Base-by-base conservation (phyloP, 805 yeast species). In the Metschnikowia picachoensis region DNA sequence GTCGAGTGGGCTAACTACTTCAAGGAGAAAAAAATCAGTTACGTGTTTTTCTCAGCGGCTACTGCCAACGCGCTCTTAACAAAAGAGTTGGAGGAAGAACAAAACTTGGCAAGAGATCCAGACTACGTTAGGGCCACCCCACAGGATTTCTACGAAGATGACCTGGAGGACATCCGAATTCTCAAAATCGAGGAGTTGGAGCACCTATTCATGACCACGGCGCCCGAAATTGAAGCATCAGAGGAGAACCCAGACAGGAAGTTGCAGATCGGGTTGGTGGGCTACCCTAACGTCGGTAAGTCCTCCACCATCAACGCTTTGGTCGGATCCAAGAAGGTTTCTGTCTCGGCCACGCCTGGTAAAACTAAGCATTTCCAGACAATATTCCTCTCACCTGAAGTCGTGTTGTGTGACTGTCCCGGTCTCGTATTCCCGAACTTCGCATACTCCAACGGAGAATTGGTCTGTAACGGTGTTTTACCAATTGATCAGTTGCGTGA, bases 351-450 rank as follows among this genome's bases (percentile, higher is more conserved):
- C 1, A 94, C 99, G 1, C 99, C 99, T 12, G 99, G 99, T 72
- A 94, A 94, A 65, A 94, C 99, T 12, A 94, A 94, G 65, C 99
- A 94, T 75, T 94, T 94, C 77, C 99, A 94, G 73, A 94, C 99
- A 1, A 91, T 94, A 51, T 79, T 81, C 61, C 76, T 94, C 37
- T 81, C 96, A 1, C 87, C 85, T 43, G 77, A 85, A 32, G 94
- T 94, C 2, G 76, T 90, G 55, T 74, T 94, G 43, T 94, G 98
- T 69, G 99, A 94, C 76, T 94, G 99, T 74, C 99, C 99, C 2
- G 99, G 99, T 78, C 76, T 94, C 51, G 99, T 94, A 14, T 94
- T 94, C 74, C 99, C 99, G 20, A 94, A 92, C 60, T 94, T 94
- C 64, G 98, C 98, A 7, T 87, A 87, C 63, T 87, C 97, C 20